A percentile compares a stretch with the other conserved stretches of the same genome.
Conservation (phyloP, 2,329 filamentous ascomycete species). For the Aureobasidium subglaciale region DNA sequence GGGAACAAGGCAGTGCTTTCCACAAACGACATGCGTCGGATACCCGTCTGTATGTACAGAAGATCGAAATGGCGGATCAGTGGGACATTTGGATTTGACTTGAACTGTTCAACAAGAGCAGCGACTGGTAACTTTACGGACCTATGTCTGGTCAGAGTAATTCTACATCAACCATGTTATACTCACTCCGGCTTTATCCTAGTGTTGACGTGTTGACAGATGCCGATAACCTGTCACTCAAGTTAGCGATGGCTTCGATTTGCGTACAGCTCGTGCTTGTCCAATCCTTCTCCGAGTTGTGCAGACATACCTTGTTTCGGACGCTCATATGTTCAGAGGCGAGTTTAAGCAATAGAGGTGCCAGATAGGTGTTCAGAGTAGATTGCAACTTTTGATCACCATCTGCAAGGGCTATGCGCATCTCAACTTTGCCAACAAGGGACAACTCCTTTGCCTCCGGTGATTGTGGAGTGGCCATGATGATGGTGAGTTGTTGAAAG, state of each 20-base stretch:
- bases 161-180: slow-evolving; percentile 17
- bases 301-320: slow-evolving; percentile 59
- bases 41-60: slow-evolving; percentile 79
- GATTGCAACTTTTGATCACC: slow-evolving; percentile 76
- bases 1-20: slow-evolving; percentile 70
- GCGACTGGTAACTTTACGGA: slow-evolving; percentile 73
- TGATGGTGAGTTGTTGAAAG: slow-evolving; percentile 27
- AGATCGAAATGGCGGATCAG: slow-evolving; percentile 85
- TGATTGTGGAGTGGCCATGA: slow-evolving; percentile 18
- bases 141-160: slow-evolving; percentile 22
- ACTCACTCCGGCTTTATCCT: slow-evolving; percentile 49
- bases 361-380: slow-evolving; percentile 69
- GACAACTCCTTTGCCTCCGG: slow-evolving; percentile 66
- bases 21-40: slow-evolving; percentile 50
- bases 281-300: no score
- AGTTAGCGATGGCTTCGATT: no score
- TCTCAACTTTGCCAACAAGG: slow-evolving; percentile 77
- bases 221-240: slow-evolving; percentile 58
- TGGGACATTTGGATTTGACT: slow-evolving; percentile 58
- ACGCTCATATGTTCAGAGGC: slow-evolving; percentile 73
- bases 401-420: slow-evolving; percentile 74
- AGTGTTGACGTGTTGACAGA: slow-evolving; percentile 66
- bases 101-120: slow-evolving; percentile 84
- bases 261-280: no score
- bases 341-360: slow-evolving; percentile 78